Base-by-base conservation (phyloP, 352 stramenopile species). In the Pythium rishiriense region DNA sequence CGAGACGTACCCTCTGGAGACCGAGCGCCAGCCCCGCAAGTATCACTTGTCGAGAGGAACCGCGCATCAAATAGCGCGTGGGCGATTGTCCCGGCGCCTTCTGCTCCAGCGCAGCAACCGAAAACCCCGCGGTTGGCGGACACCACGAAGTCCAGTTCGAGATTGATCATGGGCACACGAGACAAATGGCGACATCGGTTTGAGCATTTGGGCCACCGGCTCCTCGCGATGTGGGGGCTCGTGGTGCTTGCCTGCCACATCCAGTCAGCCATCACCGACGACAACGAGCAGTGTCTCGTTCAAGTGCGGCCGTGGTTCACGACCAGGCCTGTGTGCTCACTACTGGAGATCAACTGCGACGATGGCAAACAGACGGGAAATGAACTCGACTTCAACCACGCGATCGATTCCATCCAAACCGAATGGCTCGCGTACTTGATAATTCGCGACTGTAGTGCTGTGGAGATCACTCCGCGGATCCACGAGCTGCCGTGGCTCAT, bases 331-430 rank as follows among this genome's bases (percentile, higher is more conserved):
- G 60, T 54, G 31, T 76, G 70, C 46, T 73, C 66, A 9, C 39
- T 74, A n/a, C 60, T 74, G 33, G 70, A 74, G 35, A 69, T 74
- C 31, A 72, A 58, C 22, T 73, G 70, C 55, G 33, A 28, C 11
- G 48, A 68, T 41, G 57, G 54, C 8, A 26, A 46, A 10, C 10
- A 17, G 0, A 51, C 31, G 5, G 66, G 70, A 17, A 66, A 55
- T 10, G 62, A 31, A 3, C n/a, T 26, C 3, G 62, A 72, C 14
- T 66, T 76, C 37, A 41, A 73, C 17, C 15, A 4, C 7, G 50
- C 68, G 1, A 24, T 74, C n/a, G 35, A 43, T 3, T 26, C 53
- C 2, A 62, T 76, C 31, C 49, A 72, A 29, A 28, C 9, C 29
- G 37, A 64, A 10, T 64, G 58, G 59, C 48, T 72, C 28, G 48